Base-by-base conservation (phyloP, 345 rosid genomes). In the Populus alba region DNA sequence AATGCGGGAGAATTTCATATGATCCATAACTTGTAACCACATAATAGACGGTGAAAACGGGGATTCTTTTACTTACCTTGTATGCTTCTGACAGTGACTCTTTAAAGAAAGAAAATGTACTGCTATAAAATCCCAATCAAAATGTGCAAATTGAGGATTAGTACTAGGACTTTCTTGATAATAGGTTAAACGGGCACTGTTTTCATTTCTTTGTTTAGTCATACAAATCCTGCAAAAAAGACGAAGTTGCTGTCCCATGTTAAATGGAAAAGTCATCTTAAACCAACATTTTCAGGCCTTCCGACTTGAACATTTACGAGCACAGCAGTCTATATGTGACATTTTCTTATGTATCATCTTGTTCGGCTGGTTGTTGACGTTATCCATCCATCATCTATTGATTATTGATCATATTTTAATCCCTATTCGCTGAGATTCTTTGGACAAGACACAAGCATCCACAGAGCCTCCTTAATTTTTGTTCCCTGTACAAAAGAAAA, bases 1-100 rank as follows among this genome's bases (percentile, higher is more conserved):
- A 37, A 88, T 83, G 77, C 81, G 85, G 31, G 86, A 53, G 82
- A 92, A 80, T 68, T 51, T 90, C 33, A 92, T 83, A 79, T 87
- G 91, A 73, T 90, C 91, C 37, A 33, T 33, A 5, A 33, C 37
- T 33, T 33, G 0, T 33, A 33, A 33, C 37, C 37, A 33, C 37
- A 5, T 33, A 33, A 33, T 33, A 33, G 37, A 33, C 37, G 0
- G 37, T 33, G 37, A 33, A 33, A 33, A 33, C 4, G 6, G 37
- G 37, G 37, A 33, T 33, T 33, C 37, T 33, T 0, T 33, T 4
- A 33, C 37, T 33, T 33, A 33, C 37, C 37, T 33, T 33, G 37
- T 33, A 33, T 33, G 37, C 37, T 33, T 33, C 37, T 33, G 37
- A 33, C 37, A 33, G 6, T 33, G 37, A 33, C 37, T 33, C 37